Evolutionary conservation across 164 flowering plant species (phyloP).

Genomic region (Brasenia schreberi): DNA sequence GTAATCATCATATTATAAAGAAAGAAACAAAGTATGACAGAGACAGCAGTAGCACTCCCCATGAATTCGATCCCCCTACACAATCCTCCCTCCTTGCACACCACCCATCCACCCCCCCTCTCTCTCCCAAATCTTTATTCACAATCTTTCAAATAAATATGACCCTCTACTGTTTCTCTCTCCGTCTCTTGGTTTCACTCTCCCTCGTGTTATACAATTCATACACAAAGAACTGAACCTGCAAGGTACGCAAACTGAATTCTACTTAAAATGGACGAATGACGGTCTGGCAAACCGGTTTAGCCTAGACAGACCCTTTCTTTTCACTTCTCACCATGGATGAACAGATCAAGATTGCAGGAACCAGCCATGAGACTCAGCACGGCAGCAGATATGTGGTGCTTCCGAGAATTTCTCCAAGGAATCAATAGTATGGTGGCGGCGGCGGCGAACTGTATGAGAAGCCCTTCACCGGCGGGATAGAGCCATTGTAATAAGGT

Average conservation of each 20-base stretch:
- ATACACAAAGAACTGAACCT: background rate
- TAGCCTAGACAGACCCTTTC: background rate
- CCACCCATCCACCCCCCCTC: background rate
- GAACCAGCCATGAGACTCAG: background rate
- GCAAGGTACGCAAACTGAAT: background rate
- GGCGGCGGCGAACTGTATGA: slow-evolving; percentile 1
- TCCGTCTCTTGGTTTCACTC: background rate
- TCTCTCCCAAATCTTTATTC: background rate
- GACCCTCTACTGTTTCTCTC: background rate
- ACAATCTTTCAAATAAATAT: slow-evolving; percentile 3
- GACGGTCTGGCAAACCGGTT: background rate
- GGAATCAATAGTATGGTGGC: slow-evolving; percentile 1
- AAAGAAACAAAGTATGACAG: background rate
- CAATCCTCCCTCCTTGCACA: background rate
- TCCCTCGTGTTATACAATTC: background rate
- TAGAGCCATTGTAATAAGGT: background rate
- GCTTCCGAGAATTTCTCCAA: background rate
- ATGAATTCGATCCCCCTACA: background rate
- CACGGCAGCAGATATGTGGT: background rate
- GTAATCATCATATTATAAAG: background rate
- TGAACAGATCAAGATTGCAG: background rate
- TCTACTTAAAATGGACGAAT: background rate
- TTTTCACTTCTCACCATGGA: background rate
- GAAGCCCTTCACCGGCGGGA: background rate
- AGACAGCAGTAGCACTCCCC: background rate